Base-by-base conservation (phyloP, 202 grass and related monocot species). In the Panicum hallii region DNA sequence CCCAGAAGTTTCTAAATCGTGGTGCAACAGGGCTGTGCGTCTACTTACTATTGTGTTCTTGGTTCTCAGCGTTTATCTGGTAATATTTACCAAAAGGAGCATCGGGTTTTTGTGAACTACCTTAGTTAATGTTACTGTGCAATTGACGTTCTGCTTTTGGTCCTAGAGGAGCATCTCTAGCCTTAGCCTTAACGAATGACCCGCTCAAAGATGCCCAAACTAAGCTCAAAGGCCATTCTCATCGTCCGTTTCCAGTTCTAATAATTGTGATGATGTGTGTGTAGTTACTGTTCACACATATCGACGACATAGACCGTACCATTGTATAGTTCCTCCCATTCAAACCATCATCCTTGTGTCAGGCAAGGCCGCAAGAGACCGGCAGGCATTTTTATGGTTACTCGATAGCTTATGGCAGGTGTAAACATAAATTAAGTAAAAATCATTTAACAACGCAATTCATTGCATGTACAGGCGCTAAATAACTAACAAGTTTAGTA, bases 101-200 rank as follows among this genome's bases (percentile, higher is more conserved):
- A 70, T 98, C 95, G 50, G 89, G 89, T 75, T 82, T 50, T 70
- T 82, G 76, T 20, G 69, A 82, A 50, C 70, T 71, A 70, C 83
- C 89, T 88, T 90, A 90, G 82, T 82, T 96, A 84, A 82, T 88
- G 77, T 88, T 88, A 72, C 89, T 91, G 86, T 92, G 90, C n/a
- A 94, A 87, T 86, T 98, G 73, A 71, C 81, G 81, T 70, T 98
- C 87, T 7, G 60, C 28, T 84, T 97, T 91, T 63, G 82, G 87
- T 55, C 91, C 89, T 60, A 88, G 41, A 45, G 89, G 71, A 72
- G 61, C 66, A 69, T 92, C 91, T 74, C 75, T 89, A 85, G 77
- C 79, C 78, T 90, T 93, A 47, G 74, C 76, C 74, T 98, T 95
- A 38, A 82, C 91, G n/a, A 88, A 85, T 36, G 82, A 84, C 14